phyloP scores from a whole-genome alignment of 2,329 filamentous ascomycete genomes.

The Penicillium sp. region DNA sequence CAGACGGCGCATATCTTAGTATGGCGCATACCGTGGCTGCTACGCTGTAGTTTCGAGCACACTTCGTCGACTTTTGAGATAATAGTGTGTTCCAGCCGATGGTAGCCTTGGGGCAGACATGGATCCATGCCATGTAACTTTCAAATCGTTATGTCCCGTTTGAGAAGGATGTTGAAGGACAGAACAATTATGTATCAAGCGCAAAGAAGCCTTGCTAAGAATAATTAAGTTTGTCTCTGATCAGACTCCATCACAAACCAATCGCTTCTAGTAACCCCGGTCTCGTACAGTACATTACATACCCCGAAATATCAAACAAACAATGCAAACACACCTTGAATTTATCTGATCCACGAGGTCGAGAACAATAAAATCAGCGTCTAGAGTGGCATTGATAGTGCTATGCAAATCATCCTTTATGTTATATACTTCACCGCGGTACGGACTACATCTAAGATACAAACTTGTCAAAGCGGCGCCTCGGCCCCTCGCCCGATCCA shows the following conservation, averaged over 20 bases:
- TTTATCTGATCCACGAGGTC: neutral
- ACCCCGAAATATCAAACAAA: constrained; percentile 4
- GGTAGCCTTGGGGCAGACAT: neutral
- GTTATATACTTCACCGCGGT: constrained; percentile 8
- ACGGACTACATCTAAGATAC: neutral
- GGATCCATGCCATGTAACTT: neutral
- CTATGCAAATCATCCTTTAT: constrained; percentile 16
- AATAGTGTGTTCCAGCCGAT: neutral
- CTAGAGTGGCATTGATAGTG: neutral
- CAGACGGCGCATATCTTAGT: neutral
- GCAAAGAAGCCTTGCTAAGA: neutral
- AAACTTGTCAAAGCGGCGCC: neutral
- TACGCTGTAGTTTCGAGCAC: neutral
- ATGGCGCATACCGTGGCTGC: neutral
- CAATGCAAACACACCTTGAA: constrained; percentile 7
- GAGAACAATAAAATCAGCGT: neutral
- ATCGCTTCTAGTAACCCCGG: neutral
- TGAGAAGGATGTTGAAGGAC: neutral
- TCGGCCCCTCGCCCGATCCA: constrained; percentile 20
- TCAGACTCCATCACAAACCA: neutral
- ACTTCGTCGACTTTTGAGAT: neutral
- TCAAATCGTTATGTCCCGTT: neutral
- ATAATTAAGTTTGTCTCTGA: neutral
- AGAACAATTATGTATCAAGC: neutral
- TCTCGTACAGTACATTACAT: constrained; percentile 12